Base-by-base conservation (phyloP, 805 yeast species). In the Grigorovia yakushimaensis region DNA sequence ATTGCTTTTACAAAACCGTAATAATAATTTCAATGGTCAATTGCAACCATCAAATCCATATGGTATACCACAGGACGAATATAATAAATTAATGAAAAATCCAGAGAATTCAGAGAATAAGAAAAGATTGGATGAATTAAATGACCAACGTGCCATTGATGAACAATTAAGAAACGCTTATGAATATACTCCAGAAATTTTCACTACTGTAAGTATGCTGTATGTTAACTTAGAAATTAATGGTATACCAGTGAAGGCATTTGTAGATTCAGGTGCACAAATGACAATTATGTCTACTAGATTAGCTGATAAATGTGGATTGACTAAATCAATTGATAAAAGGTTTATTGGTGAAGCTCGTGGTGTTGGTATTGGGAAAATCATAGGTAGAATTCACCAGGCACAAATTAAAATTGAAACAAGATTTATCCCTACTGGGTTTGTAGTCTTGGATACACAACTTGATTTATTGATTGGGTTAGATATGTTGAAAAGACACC, bases 191-290 rank as follows among this genome's bases (percentile, higher is more conserved):
- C 98, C 99, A 0, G 99, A 93, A 62, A 74, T 85, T 36, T 93
- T 93, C 67, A 82, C 88, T 0, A 66, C 75, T 0, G 94, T 91
- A 3, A 77, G 77, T 30, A 88, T 93, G 96, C 73, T 93, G 38
- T 91, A 82, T 65, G 79, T 93, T 15, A 73, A 80, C 47, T 73
- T 88, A 39, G 82, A 78, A 54, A 82, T 91, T 36, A 89, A 93
- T 58, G 91, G 93, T 1, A 72, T 74, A 42, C 80, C 82, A 20
- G 83, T 88, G 2, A 86, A 86, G 61, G 98, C 98, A 0, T 88
- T 93, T 69, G 95, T 93, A 5, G 99, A 93, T 62, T 80, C 97
- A 0, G 98, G 99, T 2, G 98, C 99, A 0, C 96, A 88, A 64
- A 71, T 79, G 24, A 88, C 98, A 0, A 82, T 93, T 39, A 78